phyloP scores from a whole-genome alignment of 1,284 basidiomycete species.

The Takashimella koratensis region DNA sequence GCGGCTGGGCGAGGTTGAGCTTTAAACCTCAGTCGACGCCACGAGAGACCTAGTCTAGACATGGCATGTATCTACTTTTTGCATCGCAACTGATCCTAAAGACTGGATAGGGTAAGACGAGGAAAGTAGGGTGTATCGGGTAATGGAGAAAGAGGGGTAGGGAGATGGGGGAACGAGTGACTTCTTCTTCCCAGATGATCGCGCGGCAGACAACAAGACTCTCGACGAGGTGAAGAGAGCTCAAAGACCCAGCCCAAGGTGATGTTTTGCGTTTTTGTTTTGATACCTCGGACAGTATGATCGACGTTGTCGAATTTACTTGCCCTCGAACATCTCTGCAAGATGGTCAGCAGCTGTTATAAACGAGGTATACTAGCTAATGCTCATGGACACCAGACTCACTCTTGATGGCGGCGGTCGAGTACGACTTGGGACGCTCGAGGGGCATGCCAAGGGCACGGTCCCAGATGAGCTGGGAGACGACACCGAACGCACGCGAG shows the following conservation, averaged over 20 bases:
- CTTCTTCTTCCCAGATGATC: background rate
- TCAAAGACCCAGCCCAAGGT: no score
- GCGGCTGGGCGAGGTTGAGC: no score
- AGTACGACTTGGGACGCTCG: slow-evolving; percentile 52
- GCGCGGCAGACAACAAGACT: background rate
- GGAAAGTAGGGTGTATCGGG: no score
- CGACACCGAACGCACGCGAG: slow-evolving; percentile 85
- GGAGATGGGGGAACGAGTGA: background rate
- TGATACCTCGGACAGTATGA: background rate
- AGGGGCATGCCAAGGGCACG: slow-evolving; percentile 73
- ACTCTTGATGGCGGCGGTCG: slow-evolving; percentile 50
- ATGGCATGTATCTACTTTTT: background rate
- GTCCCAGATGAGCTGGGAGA: slow-evolving; percentile 89
- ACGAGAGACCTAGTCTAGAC: no score
- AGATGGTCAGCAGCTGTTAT: no score
- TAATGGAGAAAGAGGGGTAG: background rate
- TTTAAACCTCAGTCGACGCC: no score
- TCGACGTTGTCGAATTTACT: background rate
- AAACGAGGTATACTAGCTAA: no score
- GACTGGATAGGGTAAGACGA: background rate
- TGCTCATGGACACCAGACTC: no score
- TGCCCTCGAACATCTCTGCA: background rate
- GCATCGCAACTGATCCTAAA: background rate
- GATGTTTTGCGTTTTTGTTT: background rate
- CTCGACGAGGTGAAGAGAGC: background rate